Percentiles rank a stretch among this genome's conserved stretches.
phyloP scores from a whole-genome alignment of 345 rosid species.

The Bretschneidera sinensis region DNA sequence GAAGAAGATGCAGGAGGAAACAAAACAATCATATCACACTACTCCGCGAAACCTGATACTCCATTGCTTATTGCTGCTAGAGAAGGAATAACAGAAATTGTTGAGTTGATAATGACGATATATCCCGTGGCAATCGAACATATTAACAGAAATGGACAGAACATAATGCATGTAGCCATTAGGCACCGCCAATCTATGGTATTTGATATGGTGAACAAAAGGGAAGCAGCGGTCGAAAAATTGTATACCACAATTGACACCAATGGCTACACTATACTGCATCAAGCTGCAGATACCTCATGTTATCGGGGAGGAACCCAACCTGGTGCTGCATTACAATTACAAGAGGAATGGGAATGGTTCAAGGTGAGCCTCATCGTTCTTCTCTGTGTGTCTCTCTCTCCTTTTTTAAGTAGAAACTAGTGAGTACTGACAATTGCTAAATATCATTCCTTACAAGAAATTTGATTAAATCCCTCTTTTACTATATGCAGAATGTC shows the following conservation, averaged over 20 bases:
- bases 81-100: slow-evolving; percentile 20
- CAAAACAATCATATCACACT: too few relatives aligned
- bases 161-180: slow-evolving; percentile 24
- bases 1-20: too few relatives aligned
- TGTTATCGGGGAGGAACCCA: slow-evolving; percentile 12
- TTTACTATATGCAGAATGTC: slow-evolving; percentile 11
- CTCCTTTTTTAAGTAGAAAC: too few relatives aligned
- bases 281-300: slow-evolving; percentile 9
- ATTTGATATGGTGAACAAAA: slow-evolving; percentile 3
- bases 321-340: slow-evolving; percentile 15
- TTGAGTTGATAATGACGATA: background rate
- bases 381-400: too few relatives aligned
- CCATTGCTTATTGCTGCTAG: slow-evolving; percentile 18
- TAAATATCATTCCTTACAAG: too few relatives aligned
- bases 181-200: slow-evolving; percentile 16
- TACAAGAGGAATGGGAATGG: slow-evolving; percentile 27
- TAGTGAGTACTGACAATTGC: too few relatives aligned
- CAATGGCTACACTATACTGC: slow-evolving; percentile 20
- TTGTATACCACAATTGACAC: slow-evolving; percentile 11
- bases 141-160: background rate
- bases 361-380: slow-evolving; percentile 17
- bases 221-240: slow-evolving; percentile 9
- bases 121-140: slow-evolving; percentile 17
- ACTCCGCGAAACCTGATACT: slow-evolving; percentile 8
- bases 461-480: background rate